Evolutionary conservation across 2,329 filamentous ascomycete genomes (phyloP).

Genomic region (Alternaria tenuissima): DNA sequence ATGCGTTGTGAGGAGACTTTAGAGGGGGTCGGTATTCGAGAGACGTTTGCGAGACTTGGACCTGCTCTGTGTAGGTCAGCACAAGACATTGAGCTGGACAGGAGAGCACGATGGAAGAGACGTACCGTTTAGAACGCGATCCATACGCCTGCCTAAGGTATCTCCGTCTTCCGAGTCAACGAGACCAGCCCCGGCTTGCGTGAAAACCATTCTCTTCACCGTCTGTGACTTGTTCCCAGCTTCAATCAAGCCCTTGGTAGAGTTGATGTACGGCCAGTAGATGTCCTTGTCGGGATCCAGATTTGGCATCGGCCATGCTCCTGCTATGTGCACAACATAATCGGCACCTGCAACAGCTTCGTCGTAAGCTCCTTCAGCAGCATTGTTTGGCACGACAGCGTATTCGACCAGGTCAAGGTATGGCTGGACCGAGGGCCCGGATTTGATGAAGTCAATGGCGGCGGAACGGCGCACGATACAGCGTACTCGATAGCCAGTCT

Average conservation of each 20-base stretch:
- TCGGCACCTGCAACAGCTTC: constrained; percentile 32
- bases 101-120: not conserved
- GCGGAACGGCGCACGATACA: constrained; percentile 42
- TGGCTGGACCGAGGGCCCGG: constrained; percentile 38
- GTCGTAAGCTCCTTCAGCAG: constrained; percentile 37
- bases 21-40: constrained; percentile 39
- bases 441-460: constrained; percentile 35
- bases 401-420: constrained; percentile 33
- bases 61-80: constrained; percentile 26
- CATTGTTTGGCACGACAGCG: constrained; percentile 42
- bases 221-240: constrained; percentile 36
- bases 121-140: constrained; percentile 34
- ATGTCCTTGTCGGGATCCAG: constrained; percentile 47
- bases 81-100: not conserved
- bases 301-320: constrained; percentile 44
- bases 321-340: constrained; percentile 45
- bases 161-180: constrained; percentile 45
- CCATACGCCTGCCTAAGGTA: constrained; percentile 40
- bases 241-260: constrained; percentile 39
- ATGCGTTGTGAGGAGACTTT: constrained; percentile 42
- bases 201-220: constrained; percentile 42
- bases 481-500: constrained; percentile 41
- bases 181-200: constrained; percentile 45
- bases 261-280: constrained; percentile 44
- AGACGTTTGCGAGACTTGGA: constrained; percentile 30